Evolutionary conservation across 495 filamentous ascomycete species (phyloP).

Genomic region (Xylaria nigripes): DNA sequence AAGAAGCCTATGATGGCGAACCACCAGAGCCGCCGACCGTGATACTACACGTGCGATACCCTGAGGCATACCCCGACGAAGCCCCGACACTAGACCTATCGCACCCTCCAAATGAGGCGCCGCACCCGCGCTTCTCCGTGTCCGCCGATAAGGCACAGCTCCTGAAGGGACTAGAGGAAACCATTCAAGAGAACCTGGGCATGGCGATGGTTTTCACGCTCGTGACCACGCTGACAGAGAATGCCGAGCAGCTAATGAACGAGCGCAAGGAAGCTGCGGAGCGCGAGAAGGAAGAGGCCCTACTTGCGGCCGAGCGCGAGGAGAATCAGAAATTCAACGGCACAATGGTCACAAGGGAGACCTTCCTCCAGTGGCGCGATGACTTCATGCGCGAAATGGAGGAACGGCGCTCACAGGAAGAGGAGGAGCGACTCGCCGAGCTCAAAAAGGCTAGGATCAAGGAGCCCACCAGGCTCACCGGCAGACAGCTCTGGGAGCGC

Average conservation of each 20-base stretch:
- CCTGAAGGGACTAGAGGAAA: constrained; percentile 56
- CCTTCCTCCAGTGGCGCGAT: constrained; percentile 74
- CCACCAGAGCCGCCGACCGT: constrained; percentile 54
- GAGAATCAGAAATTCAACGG: constrained; percentile 96
- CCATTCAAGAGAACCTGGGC: constrained; percentile 81
- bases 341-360: constrained; percentile 74
- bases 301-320: constrained; percentile 68
- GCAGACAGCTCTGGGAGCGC: constrained; percentile 76
- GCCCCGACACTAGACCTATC: constrained; percentile 72
- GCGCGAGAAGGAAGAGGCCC: constrained; percentile 54
- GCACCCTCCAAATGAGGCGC: constrained; percentile 57
- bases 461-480: constrained; percentile 59
- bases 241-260: constrained; percentile 67
- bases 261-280: constrained; percentile 56
- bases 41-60: constrained; percentile 74
- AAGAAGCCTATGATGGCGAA: constrained; percentile 44
- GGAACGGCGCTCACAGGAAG: constrained; percentile 52
- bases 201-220: constrained; percentile 99
- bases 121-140: constrained; percentile 50
- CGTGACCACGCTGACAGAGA: constrained; percentile 77
- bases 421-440: constrained; percentile 66
- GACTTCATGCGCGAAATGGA: constrained; percentile 72
- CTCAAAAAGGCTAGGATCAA: constrained; percentile 64
- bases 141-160: constrained; percentile 60
- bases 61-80: constrained; percentile 77